phyloP scores from a whole-genome alignment of 768 basidiomycete species.

The Myochromella boudieri region DNA sequence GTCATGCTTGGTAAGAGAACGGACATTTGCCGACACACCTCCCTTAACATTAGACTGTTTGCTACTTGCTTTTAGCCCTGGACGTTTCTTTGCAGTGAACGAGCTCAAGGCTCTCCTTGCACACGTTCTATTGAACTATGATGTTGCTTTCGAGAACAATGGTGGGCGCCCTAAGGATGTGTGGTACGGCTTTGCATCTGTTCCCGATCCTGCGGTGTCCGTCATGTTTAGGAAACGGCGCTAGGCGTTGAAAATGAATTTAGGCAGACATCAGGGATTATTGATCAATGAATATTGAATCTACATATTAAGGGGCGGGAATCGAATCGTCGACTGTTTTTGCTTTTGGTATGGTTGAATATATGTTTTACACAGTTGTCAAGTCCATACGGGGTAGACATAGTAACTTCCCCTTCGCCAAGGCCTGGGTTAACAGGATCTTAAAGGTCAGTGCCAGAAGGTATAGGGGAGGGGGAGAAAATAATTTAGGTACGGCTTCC shows the following conservation, averaged over 20 bases:
- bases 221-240: constrained; percentile 15
- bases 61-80: constrained; percentile 27
- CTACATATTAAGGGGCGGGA: no score
- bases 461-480: no score
- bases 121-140: constrained; percentile 36
- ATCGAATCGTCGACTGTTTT: no score
- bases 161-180: constrained; percentile 6
- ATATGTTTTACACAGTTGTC: no score
- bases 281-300: no score
- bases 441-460: no score
- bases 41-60: no score
- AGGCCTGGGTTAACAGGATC: no score
- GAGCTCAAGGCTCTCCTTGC: constrained; percentile 38
- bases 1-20: constrained; percentile 14
- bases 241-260: not conserved
- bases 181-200: constrained; percentile 9
- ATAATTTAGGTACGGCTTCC: no score
- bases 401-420: no score
- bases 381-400: no score
- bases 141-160: constrained; percentile 26
- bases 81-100: constrained; percentile 40
- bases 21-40: not conserved
- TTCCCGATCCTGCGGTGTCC: constrained; percentile 12
- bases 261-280: not conserved
- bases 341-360: no score